Base-by-base conservation (phyloP, 805 yeast genomes). In the Phaffomyces thermotolerans region DNA sequence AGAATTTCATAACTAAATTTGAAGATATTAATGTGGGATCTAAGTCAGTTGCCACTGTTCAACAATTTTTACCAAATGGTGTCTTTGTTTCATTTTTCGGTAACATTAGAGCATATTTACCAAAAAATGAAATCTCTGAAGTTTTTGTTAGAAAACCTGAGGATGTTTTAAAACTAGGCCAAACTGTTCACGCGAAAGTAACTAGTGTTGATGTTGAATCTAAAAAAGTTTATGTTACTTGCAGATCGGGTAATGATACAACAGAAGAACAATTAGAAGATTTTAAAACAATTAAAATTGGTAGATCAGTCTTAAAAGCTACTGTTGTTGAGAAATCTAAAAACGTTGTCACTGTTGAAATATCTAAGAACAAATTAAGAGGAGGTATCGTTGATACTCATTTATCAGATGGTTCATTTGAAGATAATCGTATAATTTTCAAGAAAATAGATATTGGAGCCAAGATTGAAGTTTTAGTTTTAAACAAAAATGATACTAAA, bases 121-220 rank as follows among this genome's bases (percentile, higher is more conserved):
- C 99, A 27, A 78, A 81, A 51, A 70, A 81, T 43, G 98, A 93
- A 67, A 85, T 93, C 55, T 83, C 95, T 42, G 98, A 93, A 64
- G 79, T 95, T 1, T 86, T 76, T 60, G 93, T 90, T 34, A 73
- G 71, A 41, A 76, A 78, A 43, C 89, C 96, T 17, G 77, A 75
- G 51, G 91, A 89, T 52, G 84, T 82, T 62, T 73, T 91, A 53
- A 79, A 79, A 51, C 58, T 84, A 14, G 96, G 95, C 5, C 98
- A 93, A 65, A 81, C 96, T 1, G 81, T 93, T 33, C 64, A 67
- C 8, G 95, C 86, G 8, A 78, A 81, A 53, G 67, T 93, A 15
- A 54, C 81, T 35, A 65, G 70, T 33, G 76, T 82, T 35, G 79
- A 84, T 52, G 62, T 60, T 20, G 77, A 72, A 29, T 67, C 69